Conservation (phyloP, 2,329 filamentous ascomycete species). For the Fonsecaea erecta region DNA sequence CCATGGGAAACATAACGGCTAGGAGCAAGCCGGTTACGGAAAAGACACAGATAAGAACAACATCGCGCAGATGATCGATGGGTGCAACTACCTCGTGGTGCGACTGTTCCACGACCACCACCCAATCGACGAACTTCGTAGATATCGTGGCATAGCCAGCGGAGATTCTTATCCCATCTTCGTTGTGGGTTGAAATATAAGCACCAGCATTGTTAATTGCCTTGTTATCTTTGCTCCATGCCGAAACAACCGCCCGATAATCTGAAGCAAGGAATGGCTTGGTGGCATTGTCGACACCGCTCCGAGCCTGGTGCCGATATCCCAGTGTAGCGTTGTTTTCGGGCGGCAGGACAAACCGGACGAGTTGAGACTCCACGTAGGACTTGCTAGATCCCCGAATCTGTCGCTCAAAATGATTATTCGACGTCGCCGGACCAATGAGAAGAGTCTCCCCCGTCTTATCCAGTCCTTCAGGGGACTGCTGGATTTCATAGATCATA, state of each 20-base stretch:
- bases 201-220: conserved; percentile 70
- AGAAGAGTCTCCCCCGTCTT: conserved; percentile 71
- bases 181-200: conserved; percentile 71
- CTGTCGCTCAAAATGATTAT: conserved; percentile 64
- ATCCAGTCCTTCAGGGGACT: conserved; percentile 71
- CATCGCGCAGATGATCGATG: conserved; percentile 74
- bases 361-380: conserved; percentile 42
- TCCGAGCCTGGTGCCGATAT: conserved; percentile 32
- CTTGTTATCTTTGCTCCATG: conserved; percentile 59
- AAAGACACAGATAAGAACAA: conserved; percentile 83
- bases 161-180: conserved; percentile 70
- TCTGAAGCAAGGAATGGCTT: conserved; percentile 62
- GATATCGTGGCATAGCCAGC: conserved; percentile 78
- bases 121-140: conserved; percentile 76
- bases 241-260: conserved; percentile 67
- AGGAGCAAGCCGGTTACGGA: conserved; percentile 76
- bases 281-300: conserved; percentile 42
- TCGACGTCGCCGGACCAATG: conserved; percentile 67
- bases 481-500: conserved; percentile 65
- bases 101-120: conserved; percentile 77
- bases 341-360: conserved; percentile 37
- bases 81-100: conserved; percentile 75
- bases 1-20: conserved; percentile 74
- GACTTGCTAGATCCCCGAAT: conserved; percentile 43
- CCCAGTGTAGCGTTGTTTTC: conserved; percentile 24